Conservation (phyloP, 306 rosid genomes). For the Pterocarpus santalinus region DNA sequence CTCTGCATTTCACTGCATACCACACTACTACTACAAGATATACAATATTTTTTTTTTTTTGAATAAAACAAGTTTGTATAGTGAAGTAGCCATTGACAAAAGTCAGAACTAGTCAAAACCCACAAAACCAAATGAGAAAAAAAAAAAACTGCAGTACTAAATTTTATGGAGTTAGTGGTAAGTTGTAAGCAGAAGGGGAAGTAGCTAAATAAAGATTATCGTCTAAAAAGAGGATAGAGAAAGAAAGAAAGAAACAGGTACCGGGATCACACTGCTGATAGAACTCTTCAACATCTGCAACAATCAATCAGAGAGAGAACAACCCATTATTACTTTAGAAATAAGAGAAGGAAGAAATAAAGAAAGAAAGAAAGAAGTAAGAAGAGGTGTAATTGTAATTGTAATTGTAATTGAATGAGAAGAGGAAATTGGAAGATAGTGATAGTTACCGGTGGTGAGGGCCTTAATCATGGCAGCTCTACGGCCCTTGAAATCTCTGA, state of each 20-base stretch:
- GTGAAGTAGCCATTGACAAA: neutral
- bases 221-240: neutral
- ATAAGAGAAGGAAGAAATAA: neutral
- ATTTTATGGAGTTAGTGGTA: neutral
- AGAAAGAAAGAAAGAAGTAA: neutral
- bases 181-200: neutral
- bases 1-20: neutral
- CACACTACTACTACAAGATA: neutral
- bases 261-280: conserved; percentile 79
- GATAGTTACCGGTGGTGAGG: conserved; percentile 63
- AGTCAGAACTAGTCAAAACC: neutral
- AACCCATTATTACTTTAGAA: neutral
- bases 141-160: neutral
- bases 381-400: neutral
- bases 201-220: neutral
- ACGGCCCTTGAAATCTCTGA: conserved; percentile 72
- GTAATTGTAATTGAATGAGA: neutral
- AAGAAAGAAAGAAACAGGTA: neutral
- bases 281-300: conserved; percentile 60
- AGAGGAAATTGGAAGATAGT: neutral
- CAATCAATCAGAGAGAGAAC: neutral
- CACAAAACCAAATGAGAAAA: neutral
- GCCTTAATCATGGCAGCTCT: conserved; percentile 75
- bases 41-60: neutral
- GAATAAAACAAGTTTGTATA: neutral